phyloP scores from a whole-genome alignment of 148 eudicot species.

The Suaeda aralocaspica region DNA sequence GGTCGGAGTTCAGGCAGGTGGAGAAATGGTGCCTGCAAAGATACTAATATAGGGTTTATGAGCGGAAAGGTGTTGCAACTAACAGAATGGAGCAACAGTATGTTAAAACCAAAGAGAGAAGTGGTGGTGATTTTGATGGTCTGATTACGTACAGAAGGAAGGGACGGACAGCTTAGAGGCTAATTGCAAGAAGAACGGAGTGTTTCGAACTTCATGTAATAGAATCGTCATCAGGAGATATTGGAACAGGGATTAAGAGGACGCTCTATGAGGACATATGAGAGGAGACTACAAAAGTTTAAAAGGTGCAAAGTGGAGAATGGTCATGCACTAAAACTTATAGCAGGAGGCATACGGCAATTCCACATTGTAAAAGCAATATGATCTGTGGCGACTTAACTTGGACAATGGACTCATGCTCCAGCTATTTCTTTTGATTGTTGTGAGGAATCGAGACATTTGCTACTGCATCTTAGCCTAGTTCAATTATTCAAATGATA shows the following conservation, averaged over 20 bases:
- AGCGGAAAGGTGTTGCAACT: conserved; percentile 17
- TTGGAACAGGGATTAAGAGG: no score
- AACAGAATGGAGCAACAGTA: conserved; percentile 13
- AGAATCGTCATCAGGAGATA: conserved; percentile 12
- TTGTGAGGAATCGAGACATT: conserved; percentile 22
- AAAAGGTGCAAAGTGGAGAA: conserved; percentile 41
- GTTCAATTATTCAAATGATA: background rate
- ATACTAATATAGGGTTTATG: conserved; percentile 21
- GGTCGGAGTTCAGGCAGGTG: conserved; percentile 15
- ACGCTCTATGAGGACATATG: no score
- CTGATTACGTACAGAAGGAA: conserved; percentile 27
- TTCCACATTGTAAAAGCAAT: conserved; percentile 21
- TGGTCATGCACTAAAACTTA: conserved; percentile 20
- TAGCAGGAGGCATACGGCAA: conserved; percentile 21
- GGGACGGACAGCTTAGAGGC: conserved; percentile 7
- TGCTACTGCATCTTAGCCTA: conserved; percentile 30
- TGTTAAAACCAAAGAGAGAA: conserved; percentile 17
- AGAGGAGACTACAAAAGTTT: conserved; percentile 17
- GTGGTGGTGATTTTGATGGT: conserved; percentile 14
- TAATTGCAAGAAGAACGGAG: conserved; percentile 13
- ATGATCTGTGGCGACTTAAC: conserved; percentile 19
- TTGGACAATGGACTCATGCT: conserved; percentile 22
- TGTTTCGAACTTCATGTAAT: background rate
- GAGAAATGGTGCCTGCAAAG: conserved; percentile 29
- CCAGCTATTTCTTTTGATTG: conserved; percentile 18